Percentiles rank a stretch among this genome's conserved stretches.
These are phyloP conservation scores for Pichia insulana DNA, from an alignment of 805 yeast genomes.

Conservation along the genomic window DNA sequence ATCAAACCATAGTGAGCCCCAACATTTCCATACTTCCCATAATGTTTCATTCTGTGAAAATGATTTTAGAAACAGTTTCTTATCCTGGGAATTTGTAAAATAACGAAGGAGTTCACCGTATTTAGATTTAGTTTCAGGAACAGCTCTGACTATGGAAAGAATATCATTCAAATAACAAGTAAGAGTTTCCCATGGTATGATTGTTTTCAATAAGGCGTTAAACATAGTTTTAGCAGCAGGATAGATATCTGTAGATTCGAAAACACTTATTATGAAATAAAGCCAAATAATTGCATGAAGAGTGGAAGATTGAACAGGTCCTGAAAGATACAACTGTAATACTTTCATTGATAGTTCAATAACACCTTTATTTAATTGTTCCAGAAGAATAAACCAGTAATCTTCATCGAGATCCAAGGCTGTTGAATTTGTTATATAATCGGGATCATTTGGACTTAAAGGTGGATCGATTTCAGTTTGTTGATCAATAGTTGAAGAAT, in stretches of 20 bases:
- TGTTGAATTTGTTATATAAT: constrained; percentile 18
- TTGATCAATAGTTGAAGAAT: constrained; percentile 1
- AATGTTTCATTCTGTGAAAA: constrained; percentile 53
- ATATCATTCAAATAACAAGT: constrained; percentile 56
- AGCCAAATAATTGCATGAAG: constrained; percentile 74
- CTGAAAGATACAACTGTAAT: constrained; percentile 53
- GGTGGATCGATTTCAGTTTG: background rate
- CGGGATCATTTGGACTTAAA: constrained; percentile 15
- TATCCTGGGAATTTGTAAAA: constrained; percentile 5
- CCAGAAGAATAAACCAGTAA: constrained; percentile 53
- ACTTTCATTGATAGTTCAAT: constrained; percentile 63
- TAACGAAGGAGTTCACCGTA: constrained; percentile 1
- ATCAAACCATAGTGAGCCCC: constrained; percentile 82
- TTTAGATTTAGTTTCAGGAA: constrained; percentile 16
- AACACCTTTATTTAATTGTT: constrained; percentile 52
- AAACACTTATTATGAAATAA: constrained; percentile 59
- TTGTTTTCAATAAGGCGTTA: constrained; percentile 41
- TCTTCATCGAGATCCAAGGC: constrained; percentile 24
- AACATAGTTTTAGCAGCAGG: constrained; percentile 42
- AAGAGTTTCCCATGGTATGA: constrained; percentile 63
- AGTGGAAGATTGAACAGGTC: constrained; percentile 62
- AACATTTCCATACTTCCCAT: constrained; percentile 75
- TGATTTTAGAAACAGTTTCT: constrained; percentile 36
- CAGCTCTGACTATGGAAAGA: constrained; percentile 29
- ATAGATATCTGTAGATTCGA: constrained; percentile 40